These are phyloP conservation scores for Jamesozyma rosinii DNA, from an alignment of 805 yeast species.

Conservation along the genomic window DNA sequence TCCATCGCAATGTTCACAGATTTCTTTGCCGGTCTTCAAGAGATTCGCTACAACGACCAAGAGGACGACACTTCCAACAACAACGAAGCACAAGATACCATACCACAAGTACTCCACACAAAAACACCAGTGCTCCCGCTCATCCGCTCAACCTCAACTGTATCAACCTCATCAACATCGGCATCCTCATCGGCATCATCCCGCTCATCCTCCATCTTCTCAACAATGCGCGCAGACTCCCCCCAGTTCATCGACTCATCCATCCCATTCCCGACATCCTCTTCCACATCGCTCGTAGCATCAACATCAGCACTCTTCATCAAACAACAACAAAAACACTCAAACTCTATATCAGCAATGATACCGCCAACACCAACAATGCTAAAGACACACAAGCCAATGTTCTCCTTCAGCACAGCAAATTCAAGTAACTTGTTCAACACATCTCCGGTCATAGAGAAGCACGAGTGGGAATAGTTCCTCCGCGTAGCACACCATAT, in stretches of 20 bases:
- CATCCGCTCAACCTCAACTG: not conserved
- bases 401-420: not conserved
- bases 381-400: not conserved
- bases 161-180: constrained; percentile 1
- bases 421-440: not conserved
- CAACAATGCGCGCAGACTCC: constrained; percentile 4
- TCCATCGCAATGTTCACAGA: constrained; percentile 12
- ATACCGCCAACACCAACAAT: not conserved
- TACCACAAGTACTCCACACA: not conserved
- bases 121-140: not conserved
- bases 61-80: not conserved
- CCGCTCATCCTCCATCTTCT: constrained; percentile 8
- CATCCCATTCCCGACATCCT: not conserved
- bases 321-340: not conserved
- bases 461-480: not conserved
- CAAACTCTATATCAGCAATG: not conserved
- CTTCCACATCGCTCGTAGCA: not conserved
- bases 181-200: constrained; percentile 4
- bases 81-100: not conserved
- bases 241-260: constrained; percentile 5
- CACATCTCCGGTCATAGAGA: not conserved
- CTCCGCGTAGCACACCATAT: not conserved
- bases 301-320: not conserved
- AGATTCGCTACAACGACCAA: constrained; percentile 3
- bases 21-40: constrained; percentile 11